A percentile compares a stretch with the other conserved stretches of the same genome.
phyloP scores from a whole-genome alignment of 2,329 filamentous ascomycete genomes.

The Apiospora sp. region DNA sequence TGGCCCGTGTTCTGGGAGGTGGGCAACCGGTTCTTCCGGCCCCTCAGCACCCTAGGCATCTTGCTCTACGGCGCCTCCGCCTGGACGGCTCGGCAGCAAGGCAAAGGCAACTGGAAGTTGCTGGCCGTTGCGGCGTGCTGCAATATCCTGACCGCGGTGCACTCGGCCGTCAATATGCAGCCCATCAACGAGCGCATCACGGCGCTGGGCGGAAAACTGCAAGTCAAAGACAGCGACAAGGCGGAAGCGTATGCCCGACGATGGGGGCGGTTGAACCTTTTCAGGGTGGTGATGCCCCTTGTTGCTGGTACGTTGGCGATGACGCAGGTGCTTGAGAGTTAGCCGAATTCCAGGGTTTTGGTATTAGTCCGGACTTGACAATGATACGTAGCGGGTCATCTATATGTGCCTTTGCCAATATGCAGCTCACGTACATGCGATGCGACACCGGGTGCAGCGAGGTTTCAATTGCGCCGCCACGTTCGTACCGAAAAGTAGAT shows the following conservation, averaged over 20 bases:
- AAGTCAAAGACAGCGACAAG: conserved; percentile 38
- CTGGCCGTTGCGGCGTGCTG: conserved; percentile 50
- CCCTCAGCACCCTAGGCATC: conserved; percentile 57
- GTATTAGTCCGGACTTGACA: too few relatives aligned
- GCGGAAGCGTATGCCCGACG: conserved; percentile 44
- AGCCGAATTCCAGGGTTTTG: background rate
- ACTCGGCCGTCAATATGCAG: conserved; percentile 60
- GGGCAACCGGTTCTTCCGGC: conserved; percentile 59
- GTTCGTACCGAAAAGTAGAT: background rate
- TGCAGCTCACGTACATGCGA: too few relatives aligned
- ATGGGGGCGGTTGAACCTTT: conserved; percentile 46
- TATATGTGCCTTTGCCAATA: too few relatives aligned
- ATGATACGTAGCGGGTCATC: too few relatives aligned
- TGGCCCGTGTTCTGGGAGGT: conserved; percentile 60
- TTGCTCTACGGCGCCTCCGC: conserved; percentile 55
- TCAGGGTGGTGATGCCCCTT: conserved; percentile 45
- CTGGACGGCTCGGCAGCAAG: conserved; percentile 40
- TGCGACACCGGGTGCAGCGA: too few relatives aligned
- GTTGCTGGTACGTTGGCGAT: conserved; percentile 45
- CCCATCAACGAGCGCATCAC: conserved; percentile 55
- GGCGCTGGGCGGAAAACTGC: conserved; percentile 39
- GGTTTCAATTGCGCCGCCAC: too few relatives aligned
- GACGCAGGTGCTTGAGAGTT: conserved; percentile 37
- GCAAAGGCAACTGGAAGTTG: conserved; percentile 25
- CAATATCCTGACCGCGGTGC: conserved; percentile 55